These are phyloP conservation scores for Barnettozyma wickerhamii DNA, from an alignment of 805 yeast species.

Conservation along the genomic window DNA sequence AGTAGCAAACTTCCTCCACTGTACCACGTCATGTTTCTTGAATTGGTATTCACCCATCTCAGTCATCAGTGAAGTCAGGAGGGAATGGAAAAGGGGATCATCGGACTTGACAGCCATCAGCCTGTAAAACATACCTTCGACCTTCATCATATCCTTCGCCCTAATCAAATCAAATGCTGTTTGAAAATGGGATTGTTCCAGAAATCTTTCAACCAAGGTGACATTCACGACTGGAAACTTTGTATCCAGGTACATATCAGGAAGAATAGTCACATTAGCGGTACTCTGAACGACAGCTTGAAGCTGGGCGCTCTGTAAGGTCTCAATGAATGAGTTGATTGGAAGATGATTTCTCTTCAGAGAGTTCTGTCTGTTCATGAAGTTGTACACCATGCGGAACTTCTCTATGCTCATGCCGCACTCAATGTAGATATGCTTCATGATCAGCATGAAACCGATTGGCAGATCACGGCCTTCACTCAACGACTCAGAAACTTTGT, in stretches of 20 bases:
- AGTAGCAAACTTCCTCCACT: constrained; percentile 8
- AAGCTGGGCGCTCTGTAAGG: constrained; percentile 13
- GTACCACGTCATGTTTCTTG: constrained; percentile 7
- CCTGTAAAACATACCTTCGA: constrained; percentile 17
- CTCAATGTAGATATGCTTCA: constrained; percentile 11
- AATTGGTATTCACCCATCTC: constrained; percentile 2
- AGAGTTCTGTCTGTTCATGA: constrained; percentile 10
- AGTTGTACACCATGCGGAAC: constrained; percentile 10
- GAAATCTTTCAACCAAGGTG: constrained; percentile 8
- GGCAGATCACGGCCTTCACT: constrained; percentile 13
- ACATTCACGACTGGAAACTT: constrained; percentile 14
- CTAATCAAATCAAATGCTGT: constrained; percentile 11
- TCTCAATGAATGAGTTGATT: constrained; percentile 10
- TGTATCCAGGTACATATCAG: constrained; percentile 15
- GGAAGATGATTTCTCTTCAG: constrained; percentile 1
- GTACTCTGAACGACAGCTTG: constrained; percentile 12
- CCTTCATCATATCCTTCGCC: not conserved
- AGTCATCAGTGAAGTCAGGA: constrained; percentile 5
- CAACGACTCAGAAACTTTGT: constrained; percentile 9
- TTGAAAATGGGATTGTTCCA: constrained; percentile 2
- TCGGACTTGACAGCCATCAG: not conserved
- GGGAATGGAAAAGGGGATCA: constrained; percentile 1
- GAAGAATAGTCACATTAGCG: constrained; percentile 9
- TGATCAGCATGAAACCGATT: constrained; percentile 13
- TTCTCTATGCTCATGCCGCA: constrained; percentile 11